These are phyloP conservation scores for Physcomitrium patens DNA, from an alignment of 225 moss, liverwort and hornwort species.

Conservation along the genomic window DNA sequence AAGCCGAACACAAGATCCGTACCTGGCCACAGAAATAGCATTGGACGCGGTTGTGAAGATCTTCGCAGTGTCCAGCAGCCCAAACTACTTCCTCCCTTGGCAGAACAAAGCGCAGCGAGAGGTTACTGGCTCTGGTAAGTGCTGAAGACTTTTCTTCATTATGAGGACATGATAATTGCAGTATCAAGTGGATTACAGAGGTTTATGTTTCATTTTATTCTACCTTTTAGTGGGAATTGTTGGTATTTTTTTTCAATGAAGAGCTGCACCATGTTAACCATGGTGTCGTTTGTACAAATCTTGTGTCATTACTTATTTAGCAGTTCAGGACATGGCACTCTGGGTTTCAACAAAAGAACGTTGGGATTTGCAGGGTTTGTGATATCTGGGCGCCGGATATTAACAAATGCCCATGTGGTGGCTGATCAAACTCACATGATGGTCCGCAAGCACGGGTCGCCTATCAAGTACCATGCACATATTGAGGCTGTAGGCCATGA, in stretches of 20 bases:
- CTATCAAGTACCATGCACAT: conserved; percentile 85
- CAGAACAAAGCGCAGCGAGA: conserved; percentile 98
- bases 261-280: no score
- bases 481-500: conserved; percentile 96
- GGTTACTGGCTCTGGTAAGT: conserved; percentile 91
- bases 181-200: background rate
- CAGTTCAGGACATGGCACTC: background rate
- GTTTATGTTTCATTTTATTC: no score
- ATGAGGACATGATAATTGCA: conserved; percentile 8
- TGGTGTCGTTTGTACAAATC: no score
- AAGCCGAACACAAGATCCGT: conserved; percentile 72
- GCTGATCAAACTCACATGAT: conserved; percentile 95
- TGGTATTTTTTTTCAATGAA: no score
- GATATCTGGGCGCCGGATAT: conserved; percentile 76
- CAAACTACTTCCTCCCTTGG: conserved; percentile 96
- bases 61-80: conserved; percentile 90
- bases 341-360: background rate
- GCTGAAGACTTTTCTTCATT: background rate
- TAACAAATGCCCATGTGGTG: conserved; percentile 95
- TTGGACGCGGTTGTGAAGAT: conserved; percentile 94
- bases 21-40: conserved; percentile 82
- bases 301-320: background rate
- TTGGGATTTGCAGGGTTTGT: conserved; percentile 75
- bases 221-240: no score
- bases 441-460: conserved; percentile 95